Evolutionary conservation across 805 yeast species (phyloP).

Genomic region (Starmerella lactis-condensi): DNA sequence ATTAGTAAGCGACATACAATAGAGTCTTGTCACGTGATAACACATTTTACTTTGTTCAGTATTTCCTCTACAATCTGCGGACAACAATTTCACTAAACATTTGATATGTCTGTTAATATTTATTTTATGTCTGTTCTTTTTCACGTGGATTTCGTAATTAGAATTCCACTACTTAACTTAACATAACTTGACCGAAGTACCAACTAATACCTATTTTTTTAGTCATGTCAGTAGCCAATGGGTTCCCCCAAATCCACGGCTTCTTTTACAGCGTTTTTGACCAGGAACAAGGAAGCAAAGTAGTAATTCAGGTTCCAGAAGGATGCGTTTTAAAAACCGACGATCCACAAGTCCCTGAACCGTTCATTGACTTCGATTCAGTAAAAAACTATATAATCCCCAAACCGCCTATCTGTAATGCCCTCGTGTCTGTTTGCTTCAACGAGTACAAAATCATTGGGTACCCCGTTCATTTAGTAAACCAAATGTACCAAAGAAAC

Average conservation of each 20-base stretch:
- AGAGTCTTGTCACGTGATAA: too few species aligned
- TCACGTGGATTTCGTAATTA: too few species aligned
- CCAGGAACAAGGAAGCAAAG: slow-evolving; percentile 89
- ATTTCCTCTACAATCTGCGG: too few species aligned
- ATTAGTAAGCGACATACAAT: too few species aligned
- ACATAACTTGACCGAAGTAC: too few species aligned
- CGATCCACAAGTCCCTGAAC: slow-evolving; percentile 14
- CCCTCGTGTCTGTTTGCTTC: slow-evolving; percentile 54
- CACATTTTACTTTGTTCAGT: too few species aligned
- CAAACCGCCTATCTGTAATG: slow-evolving; percentile 75
- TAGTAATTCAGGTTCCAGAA: slow-evolving; percentile 75
- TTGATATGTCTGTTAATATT: too few species aligned
- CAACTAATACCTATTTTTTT: too few species aligned
- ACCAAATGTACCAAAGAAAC: slow-evolving; percentile 65
- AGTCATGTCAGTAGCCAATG: slow-evolving; percentile 13
- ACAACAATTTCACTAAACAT: too few species aligned
- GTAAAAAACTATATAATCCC: slow-evolving; percentile 87
- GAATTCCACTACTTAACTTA: too few species aligned
- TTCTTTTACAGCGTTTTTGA: slow-evolving; percentile 83
- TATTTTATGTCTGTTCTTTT: too few species aligned
- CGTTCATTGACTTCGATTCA: slow-evolving; percentile 57
- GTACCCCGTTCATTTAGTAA: slow-evolving; percentile 69
- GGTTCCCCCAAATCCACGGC: slow-evolving; percentile 70
- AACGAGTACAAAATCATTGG: slow-evolving; percentile 60
- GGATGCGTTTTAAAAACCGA: slow-evolving; percentile 29